These are phyloP conservation scores for Takakia lepidozioides DNA, from an alignment of 225 moss, liverwort and hornwort species.

Conservation along the genomic window DNA sequence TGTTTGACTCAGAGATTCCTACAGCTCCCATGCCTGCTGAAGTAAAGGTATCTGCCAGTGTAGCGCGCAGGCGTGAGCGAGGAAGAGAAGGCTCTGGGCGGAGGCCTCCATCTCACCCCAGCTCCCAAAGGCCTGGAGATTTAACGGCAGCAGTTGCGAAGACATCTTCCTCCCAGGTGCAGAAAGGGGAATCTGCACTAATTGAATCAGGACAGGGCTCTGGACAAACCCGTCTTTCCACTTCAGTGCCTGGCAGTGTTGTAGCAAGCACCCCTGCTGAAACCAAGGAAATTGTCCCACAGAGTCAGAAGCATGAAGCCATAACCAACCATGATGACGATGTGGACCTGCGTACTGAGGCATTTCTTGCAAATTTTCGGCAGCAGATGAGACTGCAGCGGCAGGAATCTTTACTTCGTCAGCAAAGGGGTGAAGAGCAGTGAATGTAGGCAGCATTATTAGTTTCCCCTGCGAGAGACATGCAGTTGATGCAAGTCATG, in stretches of 20 bases:
- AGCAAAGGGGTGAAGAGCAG: constrained; percentile 6
- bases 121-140: neutral
- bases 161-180: neutral
- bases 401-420: constrained; percentile 8
- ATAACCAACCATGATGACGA: constrained; percentile 4
- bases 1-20: neutral
- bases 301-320: no score
- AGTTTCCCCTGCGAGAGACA: no score
- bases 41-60: neutral
- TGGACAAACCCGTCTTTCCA: no score
- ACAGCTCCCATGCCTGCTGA: neutral
- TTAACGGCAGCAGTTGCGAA: neutral
- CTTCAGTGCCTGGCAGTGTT: no score
- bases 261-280: neutral
- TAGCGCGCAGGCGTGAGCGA: neutral
- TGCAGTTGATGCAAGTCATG: no score
- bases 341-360: constrained; percentile 9
- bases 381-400: constrained; percentile 11
- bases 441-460: neutral
- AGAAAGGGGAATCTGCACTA: neutral
- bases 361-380: constrained; percentile 9
- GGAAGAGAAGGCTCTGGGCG: neutral
- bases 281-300: neutral
- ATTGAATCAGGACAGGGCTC: no score
- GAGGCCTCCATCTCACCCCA: neutral